Percentiles rank a stretch among this genome's conserved stretches.
phyloP scores from a whole-genome alignment of 2,329 filamentous ascomycete genomes.

The Rhynchosporium graminicola region DNA sequence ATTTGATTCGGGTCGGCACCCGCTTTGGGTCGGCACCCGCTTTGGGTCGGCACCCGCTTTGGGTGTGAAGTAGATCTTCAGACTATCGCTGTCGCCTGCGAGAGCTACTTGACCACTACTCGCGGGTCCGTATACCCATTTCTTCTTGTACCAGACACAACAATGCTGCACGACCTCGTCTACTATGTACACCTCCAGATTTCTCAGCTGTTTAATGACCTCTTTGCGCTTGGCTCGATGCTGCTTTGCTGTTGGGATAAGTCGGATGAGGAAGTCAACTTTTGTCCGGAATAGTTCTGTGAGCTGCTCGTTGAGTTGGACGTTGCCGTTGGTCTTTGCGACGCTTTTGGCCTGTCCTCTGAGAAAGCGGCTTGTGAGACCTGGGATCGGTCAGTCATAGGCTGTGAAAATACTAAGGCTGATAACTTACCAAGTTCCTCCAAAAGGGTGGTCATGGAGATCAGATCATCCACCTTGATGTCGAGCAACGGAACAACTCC shows the following conservation, averaged over 20 bases:
- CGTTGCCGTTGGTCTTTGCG: constrained; percentile 12
- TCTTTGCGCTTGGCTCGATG: constrained; percentile 4
- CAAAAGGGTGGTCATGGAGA: constrained; percentile 12
- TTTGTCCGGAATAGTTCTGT: constrained; percentile 15
- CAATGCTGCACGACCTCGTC: constrained; percentile 22
- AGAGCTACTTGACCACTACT: constrained; percentile 17
- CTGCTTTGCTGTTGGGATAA: constrained; percentile 15
- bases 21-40: neutral
- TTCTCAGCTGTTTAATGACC: constrained; percentile 12
- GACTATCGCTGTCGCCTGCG: neutral
- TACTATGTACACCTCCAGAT: constrained; percentile 18
- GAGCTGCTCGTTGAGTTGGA: constrained; percentile 13
- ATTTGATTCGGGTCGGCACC: constrained; percentile 3
- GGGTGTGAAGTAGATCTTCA: constrained; percentile 15
- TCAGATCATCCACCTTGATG: constrained; percentile 16
- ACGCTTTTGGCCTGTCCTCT: constrained; percentile 11
- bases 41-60: neutral
- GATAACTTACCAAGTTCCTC: constrained; percentile 1
- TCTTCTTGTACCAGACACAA: constrained; percentile 14
- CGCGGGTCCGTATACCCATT: constrained; percentile 10
- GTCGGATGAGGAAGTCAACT: constrained; percentile 17
- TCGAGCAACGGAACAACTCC: constrained; percentile 20
- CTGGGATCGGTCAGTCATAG: neutral
- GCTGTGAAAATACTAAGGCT: neutral
- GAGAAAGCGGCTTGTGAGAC: constrained; percentile 12